These are phyloP conservation scores for Leonotis leonurus DNA, from an alignment of 257 asterid species.

Conservation along the genomic window DNA sequence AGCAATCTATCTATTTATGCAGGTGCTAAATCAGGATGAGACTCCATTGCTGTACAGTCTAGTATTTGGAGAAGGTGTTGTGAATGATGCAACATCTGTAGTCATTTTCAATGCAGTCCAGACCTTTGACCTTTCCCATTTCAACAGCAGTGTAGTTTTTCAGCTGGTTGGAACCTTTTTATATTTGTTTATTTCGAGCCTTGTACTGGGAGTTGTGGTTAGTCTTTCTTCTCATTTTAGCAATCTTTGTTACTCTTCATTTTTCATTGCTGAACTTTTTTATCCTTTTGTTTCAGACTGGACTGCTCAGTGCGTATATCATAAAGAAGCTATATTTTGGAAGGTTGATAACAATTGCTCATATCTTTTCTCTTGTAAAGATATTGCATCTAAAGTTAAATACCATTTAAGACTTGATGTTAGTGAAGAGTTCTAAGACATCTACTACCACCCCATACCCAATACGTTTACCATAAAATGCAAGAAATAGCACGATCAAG, in stretches of 20 bases:
- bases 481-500: neutral
- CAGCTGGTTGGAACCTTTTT: slow-evolving; percentile 43
- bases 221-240: slow-evolving; percentile 13
- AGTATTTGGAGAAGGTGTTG: too few relatives aligned
- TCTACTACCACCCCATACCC: too few relatives aligned
- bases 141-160: slow-evolving; percentile 11
- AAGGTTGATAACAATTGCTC: slow-evolving; percentile 29
- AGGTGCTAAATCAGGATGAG: too few relatives aligned
- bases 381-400: neutral
- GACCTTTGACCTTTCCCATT: too few relatives aligned
- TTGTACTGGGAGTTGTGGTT: slow-evolving; percentile 55
- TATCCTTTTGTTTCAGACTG: slow-evolving; percentile 37
- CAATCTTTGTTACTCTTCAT: too few relatives aligned
- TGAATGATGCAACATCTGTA: too few relatives aligned
- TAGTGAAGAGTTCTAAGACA: slow-evolving; percentile 5
- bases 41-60: too few relatives aligned
- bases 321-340: too few relatives aligned
- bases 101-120: too few relatives aligned
- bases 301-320: slow-evolving; percentile 58
- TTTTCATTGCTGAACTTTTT: too few relatives aligned
- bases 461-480: neutral
- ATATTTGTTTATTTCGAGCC: slow-evolving; percentile 47
- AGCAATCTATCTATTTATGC: too few relatives aligned
- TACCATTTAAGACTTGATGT: neutral
- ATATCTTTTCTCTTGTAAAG: slow-evolving; percentile 2